Conservation (phyloP, 495 filamentous ascomycete species). For the Aspergillus sparsus region DNA sequence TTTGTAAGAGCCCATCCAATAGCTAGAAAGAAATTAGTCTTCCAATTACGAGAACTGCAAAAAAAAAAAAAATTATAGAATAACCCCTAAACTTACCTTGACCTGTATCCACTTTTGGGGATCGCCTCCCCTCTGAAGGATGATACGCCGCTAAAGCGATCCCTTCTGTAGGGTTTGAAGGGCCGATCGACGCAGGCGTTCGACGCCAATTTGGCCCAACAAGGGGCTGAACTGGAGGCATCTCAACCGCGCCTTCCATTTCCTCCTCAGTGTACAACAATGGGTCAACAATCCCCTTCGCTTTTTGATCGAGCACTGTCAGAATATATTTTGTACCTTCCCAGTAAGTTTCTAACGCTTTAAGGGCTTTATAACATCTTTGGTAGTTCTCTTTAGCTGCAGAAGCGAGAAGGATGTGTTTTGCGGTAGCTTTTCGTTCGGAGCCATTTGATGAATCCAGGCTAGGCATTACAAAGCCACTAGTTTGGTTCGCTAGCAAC, state of each 20-base stretch:
- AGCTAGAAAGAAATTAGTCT: slow-evolving; percentile 49
- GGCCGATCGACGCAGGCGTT: slow-evolving; percentile 28
- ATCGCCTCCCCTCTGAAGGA: slow-evolving; percentile 37
- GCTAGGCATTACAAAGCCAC: slow-evolving; percentile 44
- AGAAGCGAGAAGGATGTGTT: slow-evolving; percentile 71
- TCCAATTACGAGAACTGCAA: slow-evolving; percentile 18
- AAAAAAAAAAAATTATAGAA: slow-evolving; percentile 13
- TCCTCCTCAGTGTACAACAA: slow-evolving; percentile 77
- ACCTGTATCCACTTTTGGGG: slow-evolving; percentile 51
- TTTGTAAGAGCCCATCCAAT: slow-evolving; percentile 80
- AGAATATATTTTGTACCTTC: slow-evolving; percentile 84
- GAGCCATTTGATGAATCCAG: slow-evolving; percentile 36
- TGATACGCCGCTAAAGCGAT: slow-evolving; percentile 30
- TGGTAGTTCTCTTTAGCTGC: slow-evolving; percentile 80
- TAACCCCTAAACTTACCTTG: slow-evolving; percentile 45
- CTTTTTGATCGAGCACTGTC: slow-evolving; percentile 81
- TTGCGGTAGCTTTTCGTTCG: slow-evolving; percentile 56
- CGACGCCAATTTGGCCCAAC: slow-evolving; percentile 48
- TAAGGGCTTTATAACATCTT: slow-evolving; percentile 75
- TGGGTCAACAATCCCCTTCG: slow-evolving; percentile 79
- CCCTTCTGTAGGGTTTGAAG: slow-evolving; percentile 27
- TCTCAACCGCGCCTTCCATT: slow-evolving; percentile 62
- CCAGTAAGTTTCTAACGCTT: slow-evolving; percentile 78
- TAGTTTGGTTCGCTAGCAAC: slow-evolving; percentile 41
- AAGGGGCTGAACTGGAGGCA: slow-evolving; percentile 40